Conservation (phyloP, 345 rosid genomes). For the Mercurialis annua region DNA sequence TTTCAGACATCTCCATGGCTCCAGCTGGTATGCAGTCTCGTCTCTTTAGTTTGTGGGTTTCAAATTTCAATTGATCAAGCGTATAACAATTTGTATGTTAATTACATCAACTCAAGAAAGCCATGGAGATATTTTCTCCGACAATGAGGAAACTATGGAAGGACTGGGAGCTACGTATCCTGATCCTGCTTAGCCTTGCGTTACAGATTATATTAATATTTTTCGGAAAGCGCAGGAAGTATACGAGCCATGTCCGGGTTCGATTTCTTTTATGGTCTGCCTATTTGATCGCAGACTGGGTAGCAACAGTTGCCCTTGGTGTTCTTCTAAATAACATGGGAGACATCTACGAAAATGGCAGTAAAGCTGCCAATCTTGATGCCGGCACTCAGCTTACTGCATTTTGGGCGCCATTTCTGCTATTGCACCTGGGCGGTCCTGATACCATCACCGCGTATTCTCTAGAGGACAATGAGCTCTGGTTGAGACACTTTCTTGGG, state of each 20-base stretch:
- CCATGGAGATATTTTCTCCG: neutral
- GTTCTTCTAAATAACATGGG: conserved; percentile 5
- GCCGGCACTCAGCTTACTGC: neutral
- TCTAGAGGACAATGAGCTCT: conserved; percentile 6
- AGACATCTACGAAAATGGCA: neutral
- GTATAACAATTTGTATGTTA: neutral
- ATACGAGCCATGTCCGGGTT: neutral
- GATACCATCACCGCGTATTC: conserved; percentile 10
- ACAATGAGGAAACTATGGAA: neutral
- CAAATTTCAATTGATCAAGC: neutral
- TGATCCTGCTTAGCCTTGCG: neutral
- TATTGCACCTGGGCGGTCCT: conserved; percentile 9
- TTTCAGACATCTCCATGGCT: neutral
- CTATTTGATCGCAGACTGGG: conserved; percentile 7
- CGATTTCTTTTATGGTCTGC: conserved; percentile 5
- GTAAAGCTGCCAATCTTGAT: neutral
- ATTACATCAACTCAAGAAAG: neutral
- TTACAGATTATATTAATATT: conserved; percentile 1
- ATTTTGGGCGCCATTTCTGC: conserved; percentile 9
- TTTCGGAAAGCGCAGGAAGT: neutral
- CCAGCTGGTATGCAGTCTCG: neutral
- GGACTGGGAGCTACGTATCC: conserved; percentile 1
- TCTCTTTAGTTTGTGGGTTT: neutral
- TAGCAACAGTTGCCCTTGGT: conserved; percentile 1
- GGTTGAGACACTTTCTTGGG: conserved; percentile 35